phyloP scores from a whole-genome alignment of 306 rosid species.

The Vigna reflexopilosa region DNA sequence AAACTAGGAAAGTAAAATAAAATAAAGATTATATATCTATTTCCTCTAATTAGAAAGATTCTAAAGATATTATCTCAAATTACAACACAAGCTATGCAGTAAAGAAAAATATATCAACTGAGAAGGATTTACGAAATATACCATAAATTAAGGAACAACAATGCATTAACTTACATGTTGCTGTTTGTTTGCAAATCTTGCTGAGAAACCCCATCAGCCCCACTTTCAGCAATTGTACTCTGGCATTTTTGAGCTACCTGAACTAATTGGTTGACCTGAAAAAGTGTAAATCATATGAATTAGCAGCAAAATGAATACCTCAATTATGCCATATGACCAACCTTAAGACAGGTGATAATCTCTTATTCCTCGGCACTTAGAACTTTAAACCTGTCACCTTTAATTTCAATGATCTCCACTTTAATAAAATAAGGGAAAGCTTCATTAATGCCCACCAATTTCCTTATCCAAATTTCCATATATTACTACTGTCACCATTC shows the following conservation, averaged over 20 bases:
- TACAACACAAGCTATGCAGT: neutral
- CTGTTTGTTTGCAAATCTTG: constrained; percentile 85
- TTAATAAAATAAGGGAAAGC: neutral
- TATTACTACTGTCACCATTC: neutral
- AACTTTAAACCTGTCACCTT: neutral
- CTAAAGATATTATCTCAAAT: no score
- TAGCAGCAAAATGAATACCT: neutral
- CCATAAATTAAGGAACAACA: neutral
- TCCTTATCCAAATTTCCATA: constrained; percentile 1
- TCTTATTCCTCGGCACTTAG: neutral
- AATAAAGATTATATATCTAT: no score
- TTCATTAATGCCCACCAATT: neutral
- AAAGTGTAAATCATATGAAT: constrained; percentile 22
- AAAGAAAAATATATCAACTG: neutral
- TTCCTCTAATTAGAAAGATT: no score
- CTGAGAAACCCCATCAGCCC: constrained; percentile 83
- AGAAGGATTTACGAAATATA: neutral
- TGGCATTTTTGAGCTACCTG: constrained; percentile 93
- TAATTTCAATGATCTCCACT: neutral
- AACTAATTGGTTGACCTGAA: constrained; percentile 84
- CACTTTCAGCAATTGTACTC: constrained; percentile 78
- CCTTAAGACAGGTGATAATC: neutral
- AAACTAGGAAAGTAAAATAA: no score
- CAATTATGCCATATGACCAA: neutral
- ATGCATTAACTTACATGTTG: constrained; percentile 72